Evolutionary conservation across 1,139 yeast species (phyloP), one percentile per base, ranked within the genome.

Genomic region (Saccharomycopsis hybrid): DNA sequence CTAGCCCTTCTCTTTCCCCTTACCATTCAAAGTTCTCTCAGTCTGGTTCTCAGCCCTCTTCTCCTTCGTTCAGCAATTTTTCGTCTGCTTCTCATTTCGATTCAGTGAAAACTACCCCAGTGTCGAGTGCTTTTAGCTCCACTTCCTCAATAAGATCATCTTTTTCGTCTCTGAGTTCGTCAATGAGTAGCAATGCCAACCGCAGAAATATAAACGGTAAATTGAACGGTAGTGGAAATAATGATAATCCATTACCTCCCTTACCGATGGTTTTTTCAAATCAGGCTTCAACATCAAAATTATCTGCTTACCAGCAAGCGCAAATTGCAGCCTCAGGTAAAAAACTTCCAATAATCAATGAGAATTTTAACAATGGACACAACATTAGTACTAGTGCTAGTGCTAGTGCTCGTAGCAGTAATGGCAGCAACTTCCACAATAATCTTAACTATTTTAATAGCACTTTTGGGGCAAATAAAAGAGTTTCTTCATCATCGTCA

Each of bases 241-340:
- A 38, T 30, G 8, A 13, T 4, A 30, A 44, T 27, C 18, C n/a
- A 9, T 35, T 48, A 11, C 51, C 48, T 46, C 32, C 46, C 13
- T 36, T 44, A 18, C 53, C 50, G 25, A 44, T 50, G 51, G 53
- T 43, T 13, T 43, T 44, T 30, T 18, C 49, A 5, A 41, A 37
- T 24, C 49, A 48, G 24, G 36, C 36, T 18, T 35, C 46, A 11
- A n/a, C 47, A 3, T n/a, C 53, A 5, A 49, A 50, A 37, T 41
- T 52, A 33, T 40, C 47, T 29, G 53, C 53, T 8, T 52, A 52
- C 46, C 55, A 52, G 39, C 55, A 52, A 31, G 55, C 55, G 5
- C 55, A 52, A 31, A 27, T 52, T 9, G 47, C 48, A 13, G 40
- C 52, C 11, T 30, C 48, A 4, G 49, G 47, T 2, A 51, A 48